Percentiles rank a stretch among this genome's conserved stretches.
Conservation (phyloP, 1,284 basidiomycete species). For the Heliocybe sulcata region DNA sequence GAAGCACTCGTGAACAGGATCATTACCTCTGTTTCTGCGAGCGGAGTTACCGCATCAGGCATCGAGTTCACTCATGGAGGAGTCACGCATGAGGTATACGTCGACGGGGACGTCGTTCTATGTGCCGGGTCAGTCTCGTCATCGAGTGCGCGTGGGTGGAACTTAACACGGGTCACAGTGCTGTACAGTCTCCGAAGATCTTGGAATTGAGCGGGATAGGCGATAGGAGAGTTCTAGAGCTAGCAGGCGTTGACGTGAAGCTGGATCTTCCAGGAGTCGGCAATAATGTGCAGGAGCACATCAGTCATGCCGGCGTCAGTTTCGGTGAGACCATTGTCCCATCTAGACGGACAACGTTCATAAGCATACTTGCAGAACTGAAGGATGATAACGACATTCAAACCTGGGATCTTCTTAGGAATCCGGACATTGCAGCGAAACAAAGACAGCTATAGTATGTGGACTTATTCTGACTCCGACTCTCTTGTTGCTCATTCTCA, state of each 20-base stretch:
- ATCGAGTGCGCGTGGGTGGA: not conserved
- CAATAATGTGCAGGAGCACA: slow-evolving; percentile 43
- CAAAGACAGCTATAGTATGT: slow-evolving; percentile 25
- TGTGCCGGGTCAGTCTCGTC: slow-evolving; percentile 24
- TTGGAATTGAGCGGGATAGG: slow-evolving; percentile 47
- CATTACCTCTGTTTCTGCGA: not conserved
- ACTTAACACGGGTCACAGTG: slow-evolving; percentile 27
- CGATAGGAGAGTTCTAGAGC: slow-evolving; percentile 27
- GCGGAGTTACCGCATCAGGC: slow-evolving; percentile 10
- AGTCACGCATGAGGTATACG: slow-evolving; percentile 13
- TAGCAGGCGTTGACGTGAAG: slow-evolving; percentile 28
- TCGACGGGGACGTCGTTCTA: slow-evolving; percentile 30
- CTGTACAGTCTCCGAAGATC: slow-evolving; percentile 36
- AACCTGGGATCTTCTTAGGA: slow-evolving; percentile 23
- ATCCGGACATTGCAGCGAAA: slow-evolving; percentile 17
- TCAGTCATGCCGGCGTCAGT: slow-evolving; percentile 15
- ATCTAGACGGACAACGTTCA: not conserved
- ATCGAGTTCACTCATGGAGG: slow-evolving; percentile 20
- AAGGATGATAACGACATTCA: slow-evolving; percentile 19
- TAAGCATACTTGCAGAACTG: slow-evolving; percentile 15
- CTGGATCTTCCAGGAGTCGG: slow-evolving; percentile 42
- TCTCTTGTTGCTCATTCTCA: not conserved
- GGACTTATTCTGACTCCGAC: not conserved
- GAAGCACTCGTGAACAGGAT: slow-evolving; percentile 13
- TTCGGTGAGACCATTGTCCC: slow-evolving; percentile 16